Base-by-base conservation (phyloP, 306 rosid species). In the Lablab purpureus region DNA sequence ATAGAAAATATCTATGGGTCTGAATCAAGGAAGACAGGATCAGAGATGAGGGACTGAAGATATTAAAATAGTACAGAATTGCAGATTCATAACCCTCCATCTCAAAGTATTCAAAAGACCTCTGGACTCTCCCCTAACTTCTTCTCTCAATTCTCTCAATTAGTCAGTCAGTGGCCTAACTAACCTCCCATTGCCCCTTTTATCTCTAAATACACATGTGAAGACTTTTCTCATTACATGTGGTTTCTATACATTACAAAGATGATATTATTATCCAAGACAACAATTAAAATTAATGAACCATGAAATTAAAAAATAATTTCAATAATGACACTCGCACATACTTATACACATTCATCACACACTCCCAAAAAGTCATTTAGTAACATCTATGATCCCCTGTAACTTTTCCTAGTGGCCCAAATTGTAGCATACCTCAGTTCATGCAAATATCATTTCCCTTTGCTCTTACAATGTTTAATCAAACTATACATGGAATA, bases 341-440 rank as follows among this genome's bases (percentile, higher is more conserved):
- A 60, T n/a, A 60, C 37, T 15, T 62, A 60, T 30, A 71, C 74
- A 47, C 25, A 17, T 52, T 73, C 64, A 23, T 71, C 64, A 8
- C 23, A 34, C 23, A 32, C 54, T 56, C 66, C 62, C 65, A 34
- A 17, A 21, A 55, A 54, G 23, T 47, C 18, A 59, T 58, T 41
- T 36, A 13, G 54, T 74, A 58, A 25, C 18, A 59, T 63, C 58
- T 47, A 25, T 40, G 19, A 19, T 27, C 37, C 52, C 32, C 50
- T 5, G 36, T 30, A 50, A 71, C 63, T 18, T 34, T 19, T 49
- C 36, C 40, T 2, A 55, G 9, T 21, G 25, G 17, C 37, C 3
- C 14, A 56, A n/a, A 41, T 59, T 58, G 79, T 43, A 45, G 43
- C 18, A 75, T 62, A 62, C 46, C 27, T 60, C 70, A 64, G 80